These are phyloP conservation scores for Teratosphaeria pseudoeucalypti DNA, from an alignment of 2,329 filamentous ascomycete species.

Conservation along the genomic window DNA sequence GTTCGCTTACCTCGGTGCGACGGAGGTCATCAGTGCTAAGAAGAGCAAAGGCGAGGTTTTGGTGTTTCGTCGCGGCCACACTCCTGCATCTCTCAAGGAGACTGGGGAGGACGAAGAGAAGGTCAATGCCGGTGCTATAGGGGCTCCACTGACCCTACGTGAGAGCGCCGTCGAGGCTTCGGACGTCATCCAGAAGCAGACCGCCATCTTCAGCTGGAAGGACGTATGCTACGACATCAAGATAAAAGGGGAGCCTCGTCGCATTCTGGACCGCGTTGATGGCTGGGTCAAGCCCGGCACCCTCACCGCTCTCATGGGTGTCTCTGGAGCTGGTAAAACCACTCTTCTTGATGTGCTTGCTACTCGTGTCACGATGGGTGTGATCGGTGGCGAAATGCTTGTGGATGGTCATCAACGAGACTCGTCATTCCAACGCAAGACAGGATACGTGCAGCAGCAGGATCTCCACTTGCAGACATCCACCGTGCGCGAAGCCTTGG, in stretches of 20 bases:
- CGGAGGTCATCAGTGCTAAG: slow-evolving; percentile 38
- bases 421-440: slow-evolving; percentile 79
- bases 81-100: slow-evolving; percentile 42
- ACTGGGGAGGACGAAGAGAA: slow-evolving; percentile 34
- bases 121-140: slow-evolving; percentile 22
- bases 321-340: slow-evolving; percentile 88
- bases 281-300: slow-evolving; percentile 93
- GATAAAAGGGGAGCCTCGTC: slow-evolving; percentile 65
- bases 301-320: slow-evolving; percentile 81
- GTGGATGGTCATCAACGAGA: slow-evolving; percentile 66
- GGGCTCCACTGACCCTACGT: slow-evolving; percentile 19
- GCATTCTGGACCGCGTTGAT: slow-evolving; percentile 75
- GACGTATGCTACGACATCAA: slow-evolving; percentile 70
- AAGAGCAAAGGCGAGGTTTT: slow-evolving; percentile 44
- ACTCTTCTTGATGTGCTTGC: slow-evolving; percentile 81
- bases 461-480: slow-evolving; percentile 77
- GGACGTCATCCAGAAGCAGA: slow-evolving; percentile 50
- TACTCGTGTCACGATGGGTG: slow-evolving; percentile 76
- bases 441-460: slow-evolving; percentile 85
- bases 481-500: slow-evolving; percentile 79
- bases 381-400: slow-evolving; percentile 80
- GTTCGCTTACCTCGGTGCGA: slow-evolving; percentile 32
- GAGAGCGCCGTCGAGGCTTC: slow-evolving; percentile 28
- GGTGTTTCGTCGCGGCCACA: slow-evolving; percentile 39
- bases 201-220: slow-evolving; percentile 75